Percentiles rank a stretch among this genome's conserved stretches.
Evolutionary conservation across 2,329 filamentous ascomycete species (phyloP).

Genomic region (Pestalotiopsis fici): DNA sequence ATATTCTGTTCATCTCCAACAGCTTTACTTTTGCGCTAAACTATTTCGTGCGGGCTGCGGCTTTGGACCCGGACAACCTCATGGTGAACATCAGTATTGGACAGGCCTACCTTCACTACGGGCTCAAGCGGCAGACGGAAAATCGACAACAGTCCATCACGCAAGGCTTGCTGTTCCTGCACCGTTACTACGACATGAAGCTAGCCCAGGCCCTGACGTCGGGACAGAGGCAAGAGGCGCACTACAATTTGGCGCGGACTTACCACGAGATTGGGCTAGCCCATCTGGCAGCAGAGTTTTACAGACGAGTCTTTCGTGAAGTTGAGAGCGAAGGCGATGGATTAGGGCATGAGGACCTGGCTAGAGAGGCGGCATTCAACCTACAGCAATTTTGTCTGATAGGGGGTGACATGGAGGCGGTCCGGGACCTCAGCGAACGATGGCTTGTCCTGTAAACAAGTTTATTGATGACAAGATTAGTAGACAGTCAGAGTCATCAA

Average conservation of each 20-base stretch:
- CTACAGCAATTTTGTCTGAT: constrained; percentile 14
- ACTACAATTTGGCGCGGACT: constrained; percentile 76
- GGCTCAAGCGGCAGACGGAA: constrained; percentile 84
- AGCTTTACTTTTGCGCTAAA: constrained; percentile 83
- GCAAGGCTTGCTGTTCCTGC: constrained; percentile 82
- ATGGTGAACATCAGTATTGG: constrained; percentile 81
- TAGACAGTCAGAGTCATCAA: too few relatives aligned
- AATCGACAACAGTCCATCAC: constrained; percentile 87
- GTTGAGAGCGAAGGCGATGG: constrained; percentile 15
- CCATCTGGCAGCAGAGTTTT: constrained; percentile 73
- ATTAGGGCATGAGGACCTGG: constrained; percentile 37
- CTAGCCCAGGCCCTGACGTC: constrained; percentile 29
- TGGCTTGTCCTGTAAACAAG: constrained; percentile 5
- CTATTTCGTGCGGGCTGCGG: constrained; percentile 80
- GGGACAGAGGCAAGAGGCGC: constrained; percentile 69
- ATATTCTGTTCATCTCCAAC: constrained; percentile 82
- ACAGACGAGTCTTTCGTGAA: constrained; percentile 52
- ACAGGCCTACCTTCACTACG: constrained; percentile 83
- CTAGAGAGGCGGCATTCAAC: constrained; percentile 73
- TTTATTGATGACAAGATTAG: not conserved
- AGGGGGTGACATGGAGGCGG: constrained; percentile 6
- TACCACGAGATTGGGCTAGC: constrained; percentile 76
- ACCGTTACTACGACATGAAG: constrained; percentile 69
- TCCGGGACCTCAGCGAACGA: not conserved
- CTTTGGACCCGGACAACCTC: constrained; percentile 74